These are phyloP conservation scores for Marchantia polymorpha DNA, from an alignment of 225 moss, liverwort and hornwort genomes.

Conservation along the genomic window DNA sequence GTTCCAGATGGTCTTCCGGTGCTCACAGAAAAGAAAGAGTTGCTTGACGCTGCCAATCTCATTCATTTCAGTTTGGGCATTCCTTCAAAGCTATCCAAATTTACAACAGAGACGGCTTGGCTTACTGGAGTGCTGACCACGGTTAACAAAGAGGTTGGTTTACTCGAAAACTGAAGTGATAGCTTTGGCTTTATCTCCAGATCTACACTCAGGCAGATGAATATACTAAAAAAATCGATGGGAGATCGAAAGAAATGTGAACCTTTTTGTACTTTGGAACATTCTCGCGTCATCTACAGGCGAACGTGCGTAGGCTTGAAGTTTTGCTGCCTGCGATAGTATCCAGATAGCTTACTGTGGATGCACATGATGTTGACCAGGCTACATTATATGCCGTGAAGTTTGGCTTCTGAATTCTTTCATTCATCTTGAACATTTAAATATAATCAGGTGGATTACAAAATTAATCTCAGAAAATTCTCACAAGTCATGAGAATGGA, in stretches of 20 bases:
- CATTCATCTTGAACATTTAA: no score
- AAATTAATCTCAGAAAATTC: no score
- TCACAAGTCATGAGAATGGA: no score
- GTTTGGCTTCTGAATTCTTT: no score
- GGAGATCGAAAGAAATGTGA: no score
- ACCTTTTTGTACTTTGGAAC: no score
- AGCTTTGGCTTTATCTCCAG: not conserved
- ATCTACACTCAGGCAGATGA: not conserved
- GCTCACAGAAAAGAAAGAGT: slow-evolving; percentile 32
- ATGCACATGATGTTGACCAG: no score
- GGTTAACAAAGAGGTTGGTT: slow-evolving; percentile 58
- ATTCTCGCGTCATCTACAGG: not conserved
- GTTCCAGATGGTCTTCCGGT: slow-evolving; percentile 39
- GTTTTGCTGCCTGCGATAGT: not conserved
- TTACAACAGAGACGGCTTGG: slow-evolving; percentile 62
- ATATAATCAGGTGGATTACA: no score
- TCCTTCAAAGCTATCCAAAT: slow-evolving; percentile 60
- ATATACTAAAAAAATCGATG: no score
- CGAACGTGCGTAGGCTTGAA: not conserved
- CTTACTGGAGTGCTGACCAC: slow-evolving; percentile 42
- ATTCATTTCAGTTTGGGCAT: slow-evolving; percentile 56
- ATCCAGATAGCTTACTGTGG: not conserved
- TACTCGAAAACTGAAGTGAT: not conserved
- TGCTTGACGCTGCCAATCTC: slow-evolving; percentile 55
- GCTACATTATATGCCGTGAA: no score